phyloP scores from a whole-genome alignment of 306 rosid genomes.

The Cajanus cajan region DNA sequence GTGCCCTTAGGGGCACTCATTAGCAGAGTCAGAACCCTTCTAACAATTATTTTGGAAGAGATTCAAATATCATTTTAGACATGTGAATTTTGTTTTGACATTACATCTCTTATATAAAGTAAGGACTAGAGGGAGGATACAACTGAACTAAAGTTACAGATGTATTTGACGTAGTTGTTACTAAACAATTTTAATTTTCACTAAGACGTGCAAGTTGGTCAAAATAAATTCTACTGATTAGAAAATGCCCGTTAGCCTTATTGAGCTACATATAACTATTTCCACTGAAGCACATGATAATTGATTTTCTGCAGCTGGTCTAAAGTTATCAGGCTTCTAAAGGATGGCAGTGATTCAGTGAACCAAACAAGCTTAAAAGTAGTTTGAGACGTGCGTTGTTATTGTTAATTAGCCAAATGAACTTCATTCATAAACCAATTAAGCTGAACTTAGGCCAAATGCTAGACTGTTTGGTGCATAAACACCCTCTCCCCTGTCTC shows the following conservation, averaged over 20 bases:
- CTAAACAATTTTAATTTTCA: background rate
- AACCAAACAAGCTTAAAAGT: background rate
- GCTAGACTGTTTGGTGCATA: background rate
- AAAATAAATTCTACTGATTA: background rate
- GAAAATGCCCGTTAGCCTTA: background rate
- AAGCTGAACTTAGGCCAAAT: background rate
- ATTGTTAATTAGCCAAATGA: background rate
- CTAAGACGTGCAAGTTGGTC: background rate
- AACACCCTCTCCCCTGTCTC: too few relatives aligned
- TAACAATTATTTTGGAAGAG: background rate
- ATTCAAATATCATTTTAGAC: background rate
- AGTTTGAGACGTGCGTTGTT: background rate
- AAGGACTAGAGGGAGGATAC: background rate
- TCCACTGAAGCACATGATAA: background rate
- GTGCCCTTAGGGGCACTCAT: background rate
- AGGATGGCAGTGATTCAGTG: background rate
- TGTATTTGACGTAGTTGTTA: background rate
- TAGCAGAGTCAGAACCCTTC: background rate
- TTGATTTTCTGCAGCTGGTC: background rate
- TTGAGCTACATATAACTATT: background rate
- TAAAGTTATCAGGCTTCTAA: background rate
- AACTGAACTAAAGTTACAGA: background rate
- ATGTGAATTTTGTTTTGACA: background rate
- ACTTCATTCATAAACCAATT: background rate
- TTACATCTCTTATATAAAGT: background rate